Percentiles rank a stretch among this genome's conserved stretches.
Conservation (phyloP, 2,329 filamentous ascomycete species). For the Mollisia scopiformis region DNA sequence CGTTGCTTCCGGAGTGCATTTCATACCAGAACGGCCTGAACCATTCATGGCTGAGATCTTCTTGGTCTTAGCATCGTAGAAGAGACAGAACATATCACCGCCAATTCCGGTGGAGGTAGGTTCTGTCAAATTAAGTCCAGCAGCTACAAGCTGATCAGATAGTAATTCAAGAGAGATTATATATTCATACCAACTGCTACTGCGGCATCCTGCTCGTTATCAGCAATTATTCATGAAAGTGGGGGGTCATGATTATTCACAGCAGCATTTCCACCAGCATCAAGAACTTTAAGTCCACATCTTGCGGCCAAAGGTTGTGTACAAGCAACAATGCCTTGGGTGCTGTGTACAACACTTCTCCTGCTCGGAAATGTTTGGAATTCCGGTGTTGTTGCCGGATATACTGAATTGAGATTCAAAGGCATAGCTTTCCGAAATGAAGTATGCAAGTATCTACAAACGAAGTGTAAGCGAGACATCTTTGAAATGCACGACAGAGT, state of each 20-base stretch:
- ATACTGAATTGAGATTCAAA: constrained; percentile 37
- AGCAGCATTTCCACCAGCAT: constrained; percentile 88
- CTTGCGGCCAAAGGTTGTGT: constrained; percentile 88
- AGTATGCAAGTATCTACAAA: constrained; percentile 5
- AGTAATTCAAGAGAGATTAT: neutral
- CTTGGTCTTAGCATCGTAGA: constrained; percentile 81
- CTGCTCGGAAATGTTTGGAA: constrained; percentile 75
- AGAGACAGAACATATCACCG: constrained; percentile 96
- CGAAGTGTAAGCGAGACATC: constrained; percentile 11
- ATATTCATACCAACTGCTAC: constrained; percentile 76
- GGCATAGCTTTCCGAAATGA: constrained; percentile 29
- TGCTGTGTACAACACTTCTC: constrained; percentile 90
- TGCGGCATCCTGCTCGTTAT: constrained; percentile 75
- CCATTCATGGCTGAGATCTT: constrained; percentile 88
- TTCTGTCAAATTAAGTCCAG: constrained; percentile 90
- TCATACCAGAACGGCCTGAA: constrained; percentile 79
- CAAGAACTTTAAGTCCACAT: constrained; percentile 84
- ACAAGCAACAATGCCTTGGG: constrained; percentile 86
- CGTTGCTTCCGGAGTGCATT: constrained; percentile 70
- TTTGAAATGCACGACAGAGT: neutral
- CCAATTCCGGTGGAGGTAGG: constrained; percentile 93
- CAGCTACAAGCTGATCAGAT: constrained; percentile 56
- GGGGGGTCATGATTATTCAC: constrained; percentile 52
- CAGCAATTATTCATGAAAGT: constrained; percentile 15
- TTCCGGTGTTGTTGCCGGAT: constrained; percentile 36